phyloP scores from a whole-genome alignment of 805 yeast genomes.

The Teunomyces gatunensis region DNA sequence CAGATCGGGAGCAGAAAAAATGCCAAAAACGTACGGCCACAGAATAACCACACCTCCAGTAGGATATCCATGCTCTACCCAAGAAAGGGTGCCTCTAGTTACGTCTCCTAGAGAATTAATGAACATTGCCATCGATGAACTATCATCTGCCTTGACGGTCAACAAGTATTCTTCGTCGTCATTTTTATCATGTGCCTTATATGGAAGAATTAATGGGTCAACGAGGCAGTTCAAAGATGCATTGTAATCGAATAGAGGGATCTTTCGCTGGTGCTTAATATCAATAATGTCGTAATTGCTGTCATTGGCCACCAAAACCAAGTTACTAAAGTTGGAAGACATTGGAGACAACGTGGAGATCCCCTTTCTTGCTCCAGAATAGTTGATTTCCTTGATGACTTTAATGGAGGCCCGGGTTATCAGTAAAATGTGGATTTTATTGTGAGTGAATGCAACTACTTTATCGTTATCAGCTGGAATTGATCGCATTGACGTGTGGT shows the following conservation, averaged over 20 bases:
- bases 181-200: constrained; percentile 7
- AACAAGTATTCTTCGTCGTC: constrained; percentile 31
- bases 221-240: constrained; percentile 6
- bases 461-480: constrained; percentile 17
- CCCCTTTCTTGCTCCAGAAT: constrained; percentile 26
- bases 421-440: constrained; percentile 31
- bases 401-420: constrained; percentile 24
- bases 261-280: constrained; percentile 28
- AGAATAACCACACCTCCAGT: constrained; percentile 26
- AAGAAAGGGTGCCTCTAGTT: constrained; percentile 40
- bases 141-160: constrained; percentile 30
- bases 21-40: constrained; percentile 39
- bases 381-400: constrained; percentile 33
- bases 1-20: constrained; percentile 14
- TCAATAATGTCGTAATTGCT: constrained; percentile 37
- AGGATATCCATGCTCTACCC: constrained; percentile 38
- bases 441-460: constrained; percentile 28
- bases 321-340: constrained; percentile 26
- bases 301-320: constrained; percentile 32
- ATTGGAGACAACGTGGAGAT: constrained; percentile 25
- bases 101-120: constrained; percentile 38
- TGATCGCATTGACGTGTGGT: neutral
- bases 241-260: constrained; percentile 35
- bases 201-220: constrained; percentile 25
- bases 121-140: constrained; percentile 40